phyloP scores from a whole-genome alignment of 164 flowering plant species.

The Tinospora cordifolia region DNA sequence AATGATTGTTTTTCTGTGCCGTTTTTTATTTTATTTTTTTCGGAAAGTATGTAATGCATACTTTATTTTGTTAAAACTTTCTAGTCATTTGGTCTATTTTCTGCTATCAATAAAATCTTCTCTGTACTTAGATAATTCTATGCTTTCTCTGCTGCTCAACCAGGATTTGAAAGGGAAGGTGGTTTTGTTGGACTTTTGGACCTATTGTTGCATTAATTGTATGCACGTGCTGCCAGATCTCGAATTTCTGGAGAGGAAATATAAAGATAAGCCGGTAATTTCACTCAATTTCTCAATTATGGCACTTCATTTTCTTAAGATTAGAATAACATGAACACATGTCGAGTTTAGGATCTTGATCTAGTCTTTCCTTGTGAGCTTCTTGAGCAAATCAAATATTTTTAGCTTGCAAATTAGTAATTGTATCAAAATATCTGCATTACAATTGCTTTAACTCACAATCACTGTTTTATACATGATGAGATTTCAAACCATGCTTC shows the following conservation, averaged over 20 bases:
- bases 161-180: slow-evolving; percentile 90
- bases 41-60: neutral
- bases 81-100: neutral
- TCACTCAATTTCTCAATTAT: slow-evolving; percentile 6
- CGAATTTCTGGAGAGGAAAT: slow-evolving; percentile 84
- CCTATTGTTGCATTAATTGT: slow-evolving; percentile 95
- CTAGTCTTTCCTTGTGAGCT: too few relatives aligned
- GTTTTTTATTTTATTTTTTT: neutral
- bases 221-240: slow-evolving; percentile 98
- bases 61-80: neutral
- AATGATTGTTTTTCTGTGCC: neutral
- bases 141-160: slow-evolving; percentile 2
- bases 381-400: too few relatives aligned
- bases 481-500: neutral
- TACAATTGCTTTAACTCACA: too few relatives aligned
- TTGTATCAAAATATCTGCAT: too few relatives aligned
- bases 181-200: slow-evolving; percentile 95
- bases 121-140: neutral
- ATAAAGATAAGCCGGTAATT: slow-evolving; percentile 69
- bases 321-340: too few relatives aligned
- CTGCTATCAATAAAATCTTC: neutral
- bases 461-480: neutral
- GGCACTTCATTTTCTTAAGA: too few relatives aligned
- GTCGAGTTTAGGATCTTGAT: too few relatives aligned
- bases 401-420: too few relatives aligned